Conservation (phyloP, 192 early-diverging fungal genomes). For the Umbelopsis isabellina region DNA sequence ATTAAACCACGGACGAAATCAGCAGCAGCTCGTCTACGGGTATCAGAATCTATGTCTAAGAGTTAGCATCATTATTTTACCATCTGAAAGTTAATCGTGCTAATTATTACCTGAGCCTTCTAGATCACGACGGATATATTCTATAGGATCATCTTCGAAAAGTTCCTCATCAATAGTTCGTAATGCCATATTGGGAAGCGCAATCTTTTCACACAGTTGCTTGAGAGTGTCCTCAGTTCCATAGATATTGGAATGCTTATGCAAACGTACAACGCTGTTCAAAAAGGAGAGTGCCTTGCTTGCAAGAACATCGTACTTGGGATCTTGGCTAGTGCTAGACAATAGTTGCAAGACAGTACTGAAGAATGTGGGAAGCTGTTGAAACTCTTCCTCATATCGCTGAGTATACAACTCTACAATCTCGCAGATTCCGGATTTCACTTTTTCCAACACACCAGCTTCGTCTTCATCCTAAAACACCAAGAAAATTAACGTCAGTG, state of each 20-base stretch:
- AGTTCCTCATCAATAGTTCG: constrained; percentile 88
- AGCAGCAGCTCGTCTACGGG: constrained; percentile 88
- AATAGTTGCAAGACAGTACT: constrained; percentile 87
- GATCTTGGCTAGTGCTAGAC: constrained; percentile 68
- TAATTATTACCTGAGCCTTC: constrained; percentile 74
- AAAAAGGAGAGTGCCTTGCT: constrained; percentile 90
- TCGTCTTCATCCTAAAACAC: constrained; percentile 77
- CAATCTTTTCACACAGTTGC: constrained; percentile 87
- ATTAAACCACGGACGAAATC: constrained; percentile 92
- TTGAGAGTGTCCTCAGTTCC: constrained; percentile 67
- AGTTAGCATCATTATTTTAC: neutral
- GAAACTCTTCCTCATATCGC: constrained; percentile 91
- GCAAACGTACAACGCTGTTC: constrained; percentile 81
- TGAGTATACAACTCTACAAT: constrained; percentile 87
- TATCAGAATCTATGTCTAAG: constrained; percentile 70
- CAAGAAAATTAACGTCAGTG: neutral
- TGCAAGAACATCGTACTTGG: constrained; percentile 85
- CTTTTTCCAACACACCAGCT: constrained; percentile 80
- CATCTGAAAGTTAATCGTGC: neutral
- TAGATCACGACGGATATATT: constrained; percentile 90
- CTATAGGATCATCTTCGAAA: constrained; percentile 97
- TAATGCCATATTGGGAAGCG: constrained; percentile 90
- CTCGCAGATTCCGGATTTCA: constrained; percentile 94
- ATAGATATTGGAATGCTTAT: constrained; percentile 76
- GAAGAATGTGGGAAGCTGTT: constrained; percentile 80